phyloP scores from a whole-genome alignment of 345 rosid species.

The Stellera chamaejasme region DNA sequence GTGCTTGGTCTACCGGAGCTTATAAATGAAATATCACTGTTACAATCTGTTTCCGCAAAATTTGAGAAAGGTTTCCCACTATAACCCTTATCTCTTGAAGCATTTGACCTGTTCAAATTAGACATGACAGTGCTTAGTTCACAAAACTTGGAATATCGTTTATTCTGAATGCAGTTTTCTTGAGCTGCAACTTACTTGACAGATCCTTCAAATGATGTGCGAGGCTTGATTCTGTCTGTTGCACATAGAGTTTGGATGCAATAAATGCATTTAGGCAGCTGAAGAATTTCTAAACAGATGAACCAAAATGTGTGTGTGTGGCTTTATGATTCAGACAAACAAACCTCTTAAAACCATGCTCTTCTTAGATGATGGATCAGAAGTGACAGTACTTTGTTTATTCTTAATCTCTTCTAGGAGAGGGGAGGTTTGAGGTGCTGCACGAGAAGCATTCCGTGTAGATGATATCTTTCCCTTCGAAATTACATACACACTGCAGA shows the following conservation, averaged over 20 bases:
- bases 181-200: conserved; percentile 35
- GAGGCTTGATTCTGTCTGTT: conserved; percentile 47
- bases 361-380: conserved; percentile 24
- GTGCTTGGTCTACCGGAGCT: conserved; percentile 83
- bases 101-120: conserved; percentile 43
- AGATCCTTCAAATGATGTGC: conserved; percentile 36
- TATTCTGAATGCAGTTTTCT: not conserved
- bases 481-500: conserved; percentile 71
- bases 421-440: conserved; percentile 61
- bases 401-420: conserved; percentile 39
- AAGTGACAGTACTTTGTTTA: conserved; percentile 16
- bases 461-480: conserved; percentile 75
- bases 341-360: conserved; percentile 45
- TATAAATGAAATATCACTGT: conserved; percentile 72
- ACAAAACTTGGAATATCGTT: not conserved
- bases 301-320: not conserved
- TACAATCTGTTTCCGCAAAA: conserved; percentile 50
- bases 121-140: conserved; percentile 4
- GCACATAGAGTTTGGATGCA: not conserved
- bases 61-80: conserved; percentile 29
- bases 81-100: conserved; percentile 25
- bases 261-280: no score
- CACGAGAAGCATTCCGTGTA: conserved; percentile 39
- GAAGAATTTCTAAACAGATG: not conserved
- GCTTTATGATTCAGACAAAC: not conserved